These are phyloP conservation scores for Trypanosoma conorhini DNA, from an alignment of 208 protist genomes.

Conservation along the genomic window DNA sequence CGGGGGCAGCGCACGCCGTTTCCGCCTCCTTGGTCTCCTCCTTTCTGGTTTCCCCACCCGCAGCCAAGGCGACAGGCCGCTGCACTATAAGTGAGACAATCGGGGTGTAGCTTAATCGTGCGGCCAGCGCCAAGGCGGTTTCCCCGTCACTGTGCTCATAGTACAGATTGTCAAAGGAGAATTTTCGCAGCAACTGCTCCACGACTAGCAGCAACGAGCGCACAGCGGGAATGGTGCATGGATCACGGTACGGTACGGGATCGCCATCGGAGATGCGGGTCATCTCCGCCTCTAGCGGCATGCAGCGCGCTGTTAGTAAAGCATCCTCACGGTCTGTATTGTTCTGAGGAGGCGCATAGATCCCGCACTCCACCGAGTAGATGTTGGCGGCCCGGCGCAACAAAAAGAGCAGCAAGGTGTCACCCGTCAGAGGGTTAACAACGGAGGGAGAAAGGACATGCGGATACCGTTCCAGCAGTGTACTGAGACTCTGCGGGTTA, in stretches of 20 bases:
- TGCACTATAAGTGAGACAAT: constrained; percentile 50
- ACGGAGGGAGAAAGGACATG: constrained; percentile 25
- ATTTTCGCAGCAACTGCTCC: constrained; percentile 31
- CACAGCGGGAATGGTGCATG: constrained; percentile 34
- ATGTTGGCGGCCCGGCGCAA: constrained; percentile 28
- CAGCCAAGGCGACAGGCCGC: neutral
- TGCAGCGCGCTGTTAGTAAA: neutral
- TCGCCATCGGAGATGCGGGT: constrained; percentile 1
- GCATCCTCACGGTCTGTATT: neutral
- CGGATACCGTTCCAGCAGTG: constrained; percentile 32
- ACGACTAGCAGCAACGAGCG: constrained; percentile 33
- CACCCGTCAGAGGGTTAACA: constrained; percentile 41
- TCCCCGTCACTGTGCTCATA: constrained; percentile 39
- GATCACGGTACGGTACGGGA: constrained; percentile 28
- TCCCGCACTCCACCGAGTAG: constrained; percentile 10
- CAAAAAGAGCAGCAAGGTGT: constrained; percentile 50
- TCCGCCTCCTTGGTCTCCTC: neutral
- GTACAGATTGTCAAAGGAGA: constrained; percentile 29
- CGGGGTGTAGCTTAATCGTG: constrained; percentile 48
- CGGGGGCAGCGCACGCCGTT: neutral
- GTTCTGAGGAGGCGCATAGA: constrained; percentile 22
- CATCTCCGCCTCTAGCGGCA: neutral
- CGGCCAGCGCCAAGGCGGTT: constrained; percentile 65
- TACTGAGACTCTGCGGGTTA: constrained; percentile 38
- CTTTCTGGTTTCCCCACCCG: neutral